phyloP scores from a whole-genome alignment of 2,329 filamentous ascomycete genomes.

The Emergomyces africanus region DNA sequence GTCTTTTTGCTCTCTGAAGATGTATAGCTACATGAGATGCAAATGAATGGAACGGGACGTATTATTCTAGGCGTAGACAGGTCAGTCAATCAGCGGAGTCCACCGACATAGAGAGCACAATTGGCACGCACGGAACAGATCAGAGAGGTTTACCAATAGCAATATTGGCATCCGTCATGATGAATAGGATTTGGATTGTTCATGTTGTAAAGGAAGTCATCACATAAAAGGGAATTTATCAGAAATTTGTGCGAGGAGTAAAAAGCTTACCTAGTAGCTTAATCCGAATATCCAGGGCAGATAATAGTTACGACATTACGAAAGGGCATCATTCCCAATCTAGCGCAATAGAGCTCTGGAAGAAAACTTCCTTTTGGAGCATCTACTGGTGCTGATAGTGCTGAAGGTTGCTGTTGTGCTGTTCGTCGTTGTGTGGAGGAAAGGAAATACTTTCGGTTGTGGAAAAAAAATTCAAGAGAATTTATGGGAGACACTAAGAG shows the following conservation, averaged over 20 bases:
- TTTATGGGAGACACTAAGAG: background rate
- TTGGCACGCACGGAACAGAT: slow-evolving; percentile 16
- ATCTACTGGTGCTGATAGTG: background rate
- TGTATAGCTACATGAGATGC: slow-evolving; percentile 1
- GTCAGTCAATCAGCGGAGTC: slow-evolving; percentile 4
- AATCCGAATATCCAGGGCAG: background rate
- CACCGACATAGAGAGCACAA: slow-evolving; percentile 2
- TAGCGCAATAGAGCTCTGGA: background rate
- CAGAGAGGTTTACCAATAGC: slow-evolving; percentile 45
- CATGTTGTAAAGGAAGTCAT: slow-evolving; percentile 30
- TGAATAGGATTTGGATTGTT: slow-evolving; percentile 49
- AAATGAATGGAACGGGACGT: background rate
- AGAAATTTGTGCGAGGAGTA: background rate
- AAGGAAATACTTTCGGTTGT: background rate
- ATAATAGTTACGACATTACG: background rate
- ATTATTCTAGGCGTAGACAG: background rate
- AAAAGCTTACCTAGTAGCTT: background rate
- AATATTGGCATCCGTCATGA: slow-evolving; percentile 38
- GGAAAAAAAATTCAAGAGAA: background rate
- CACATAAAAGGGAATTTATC: slow-evolving; percentile 11
- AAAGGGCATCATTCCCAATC: background rate
- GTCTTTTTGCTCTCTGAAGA: background rate
- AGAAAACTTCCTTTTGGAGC: background rate
- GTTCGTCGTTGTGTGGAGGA: background rate
- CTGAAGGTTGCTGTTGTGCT: background rate